These are phyloP conservation scores for Linderina pennispora DNA, from an alignment of 192 early-diverging fungal genomes.

Conservation along the genomic window DNA sequence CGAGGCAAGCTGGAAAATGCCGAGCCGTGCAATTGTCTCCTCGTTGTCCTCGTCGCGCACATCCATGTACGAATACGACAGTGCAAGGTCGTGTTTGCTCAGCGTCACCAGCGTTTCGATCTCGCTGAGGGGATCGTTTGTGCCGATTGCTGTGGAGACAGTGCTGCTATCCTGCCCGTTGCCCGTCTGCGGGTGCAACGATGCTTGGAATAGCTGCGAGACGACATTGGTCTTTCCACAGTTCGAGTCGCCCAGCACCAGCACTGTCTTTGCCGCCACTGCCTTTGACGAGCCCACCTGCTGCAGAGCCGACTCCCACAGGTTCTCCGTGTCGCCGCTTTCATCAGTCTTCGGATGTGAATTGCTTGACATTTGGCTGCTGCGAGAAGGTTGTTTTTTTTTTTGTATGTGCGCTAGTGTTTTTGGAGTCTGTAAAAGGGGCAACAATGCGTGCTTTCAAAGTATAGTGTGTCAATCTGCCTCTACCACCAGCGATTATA, in stretches of 20 bases:
- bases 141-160: slow-evolving; percentile 41
- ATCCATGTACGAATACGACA: slow-evolving; percentile 78
- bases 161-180: slow-evolving; percentile 43
- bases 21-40: slow-evolving; percentile 59
- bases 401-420: background rate
- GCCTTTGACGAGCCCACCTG: slow-evolving; percentile 70
- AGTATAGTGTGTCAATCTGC: too few species aligned
- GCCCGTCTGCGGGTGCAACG: slow-evolving; percentile 25
- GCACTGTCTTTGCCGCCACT: slow-evolving; percentile 67
- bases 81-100: slow-evolving; percentile 66
- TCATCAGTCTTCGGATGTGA: slow-evolving; percentile 13
- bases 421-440: too few species aligned
- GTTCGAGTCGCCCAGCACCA: slow-evolving; percentile 78
- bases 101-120: slow-evolving; percentile 29
- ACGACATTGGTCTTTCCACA: slow-evolving; percentile 84
- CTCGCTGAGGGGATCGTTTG: slow-evolving; percentile 18
- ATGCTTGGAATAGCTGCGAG: slow-evolving; percentile 37
- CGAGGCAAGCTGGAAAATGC: slow-evolving; percentile 73
- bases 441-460: too few species aligned
- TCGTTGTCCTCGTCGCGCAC: slow-evolving; percentile 86
- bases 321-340: slow-evolving; percentile 13
- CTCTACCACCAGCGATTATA: too few species aligned
- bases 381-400: slow-evolving; percentile 12
- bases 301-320: slow-evolving; percentile 80
- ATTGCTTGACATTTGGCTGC: slow-evolving; percentile 2